These are phyloP conservation scores for Xylaria bambusicola DNA, from an alignment of 495 filamentous ascomycete genomes.

Conservation along the genomic window DNA sequence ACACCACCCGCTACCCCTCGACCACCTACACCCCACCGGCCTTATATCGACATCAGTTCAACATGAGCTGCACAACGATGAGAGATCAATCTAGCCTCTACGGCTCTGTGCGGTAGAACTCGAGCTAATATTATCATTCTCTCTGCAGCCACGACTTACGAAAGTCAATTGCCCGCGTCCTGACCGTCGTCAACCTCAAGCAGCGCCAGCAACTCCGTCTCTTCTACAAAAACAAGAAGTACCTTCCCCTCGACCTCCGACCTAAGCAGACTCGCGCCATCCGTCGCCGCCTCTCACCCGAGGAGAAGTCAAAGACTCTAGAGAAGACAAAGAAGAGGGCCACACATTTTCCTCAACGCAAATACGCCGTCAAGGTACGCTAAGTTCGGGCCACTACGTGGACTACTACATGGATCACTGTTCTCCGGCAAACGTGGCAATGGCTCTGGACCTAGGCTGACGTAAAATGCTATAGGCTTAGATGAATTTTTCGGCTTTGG, in stretches of 20 bases:
- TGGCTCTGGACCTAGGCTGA: background rate
- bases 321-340: constrained; percentile 93
- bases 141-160: constrained; percentile 86
- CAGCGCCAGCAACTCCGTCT: constrained; percentile 95
- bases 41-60: constrained; percentile 9
- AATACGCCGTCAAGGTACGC: constrained; percentile 94
- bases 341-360: constrained; percentile 96
- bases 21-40: constrained; percentile 15
- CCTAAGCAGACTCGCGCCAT: constrained; percentile 96
- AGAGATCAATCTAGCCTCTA: background rate
- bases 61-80: no score
- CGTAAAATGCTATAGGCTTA: constrained; percentile 24
- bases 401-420: no score
- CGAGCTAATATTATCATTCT: constrained; percentile 3
- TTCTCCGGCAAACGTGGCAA: no score
- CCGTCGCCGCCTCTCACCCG: constrained; percentile 84
- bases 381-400: background rate
- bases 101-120: background rate
- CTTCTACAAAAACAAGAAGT: constrained; percentile 99
- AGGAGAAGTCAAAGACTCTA: constrained; percentile 77
- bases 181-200: constrained; percentile 99
- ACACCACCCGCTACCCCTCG: constrained; percentile 15
- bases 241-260: constrained; percentile 93
- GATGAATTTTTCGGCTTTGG: constrained; percentile 23
- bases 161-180: constrained; percentile 97